Conservation (phyloP, 2,329 filamentous ascomycete genomes). For the Fusarium gaditjirri region DNA sequence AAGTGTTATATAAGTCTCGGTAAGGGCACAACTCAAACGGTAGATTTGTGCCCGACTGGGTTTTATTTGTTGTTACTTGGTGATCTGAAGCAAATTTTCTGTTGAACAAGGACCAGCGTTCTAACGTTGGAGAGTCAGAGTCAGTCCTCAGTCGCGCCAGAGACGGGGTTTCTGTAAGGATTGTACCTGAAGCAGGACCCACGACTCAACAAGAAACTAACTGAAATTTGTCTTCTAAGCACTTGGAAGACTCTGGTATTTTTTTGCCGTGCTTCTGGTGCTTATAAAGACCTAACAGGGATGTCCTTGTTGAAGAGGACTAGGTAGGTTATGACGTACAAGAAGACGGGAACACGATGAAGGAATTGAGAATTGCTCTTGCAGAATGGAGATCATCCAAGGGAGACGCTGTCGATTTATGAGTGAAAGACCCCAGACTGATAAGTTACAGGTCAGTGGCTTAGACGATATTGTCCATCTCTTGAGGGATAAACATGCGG, state of each 20-base stretch:
- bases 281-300: constrained; percentile 11
- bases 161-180: constrained; percentile 7
- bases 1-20: constrained; percentile 10
- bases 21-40: neutral
- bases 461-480: constrained; percentile 10
- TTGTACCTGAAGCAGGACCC: constrained; percentile 9
- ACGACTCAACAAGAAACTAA: constrained; percentile 8
- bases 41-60: constrained; percentile 7
- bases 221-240: neutral
- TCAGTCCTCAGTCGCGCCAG: neutral
- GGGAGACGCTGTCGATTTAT: constrained; percentile 9
- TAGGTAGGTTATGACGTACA: constrained; percentile 22
- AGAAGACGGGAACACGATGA: constrained; percentile 13
- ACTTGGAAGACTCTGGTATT: neutral
- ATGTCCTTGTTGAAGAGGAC: constrained; percentile 14
- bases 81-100: constrained; percentile 12
- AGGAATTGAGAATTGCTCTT: neutral
- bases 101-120: constrained; percentile 26
- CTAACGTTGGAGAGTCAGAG: constrained; percentile 4
- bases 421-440: neutral
- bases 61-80: constrained; percentile 8
- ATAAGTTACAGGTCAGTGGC: constrained; percentile 1
- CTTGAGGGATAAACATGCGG: constrained; percentile 2
- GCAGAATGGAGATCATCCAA: neutral
- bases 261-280: neutral